Evolutionary conservation across 257 asterid species (phyloP), one percentile per base, ranked within the genome.

Genomic region (Fraxinus americana): DNA sequence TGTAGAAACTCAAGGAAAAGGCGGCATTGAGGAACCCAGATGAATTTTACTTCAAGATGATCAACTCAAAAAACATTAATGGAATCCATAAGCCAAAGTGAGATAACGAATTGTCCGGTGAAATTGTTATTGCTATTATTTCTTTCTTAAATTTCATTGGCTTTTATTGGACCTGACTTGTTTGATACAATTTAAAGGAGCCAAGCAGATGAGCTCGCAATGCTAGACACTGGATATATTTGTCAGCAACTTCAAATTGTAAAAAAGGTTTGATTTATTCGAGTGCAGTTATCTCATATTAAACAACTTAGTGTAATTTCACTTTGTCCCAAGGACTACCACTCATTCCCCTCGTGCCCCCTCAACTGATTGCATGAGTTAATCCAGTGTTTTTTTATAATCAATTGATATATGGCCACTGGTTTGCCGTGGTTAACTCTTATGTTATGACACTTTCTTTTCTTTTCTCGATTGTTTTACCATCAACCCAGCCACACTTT

Each of bases 1-100:
- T 65, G 74, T 91, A 92, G 98, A 94, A 89, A 90, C 97, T 92
- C 73, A 94, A 86, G 86, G 98, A 90, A 79, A 92, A 90, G 68
- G 97, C 98, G 0, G 93, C 96, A 10, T 86, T 83, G 72, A 90
- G 91, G 86, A 94, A 94, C 79, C 98, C 97, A 0, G 98, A 94
- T 87, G 97, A 94, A 80, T 92, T 94, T 83, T 85, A 92, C 81
- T 94, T 94, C 82, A 84, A 82, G 88, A 94, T 94, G 98, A 71
- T 86, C 61, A 91, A 85, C 5, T 45, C 97, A 35, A 90, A 66
- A 83, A 90, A 92, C 14, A 78, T 82, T 32, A 77, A 75, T 41
- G 97, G 98, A 82, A 93, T 94, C 77, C 98, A 94, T 83, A 89
- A 77, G 82, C 70, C 36, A n/a, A 89, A 82, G 98, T 94, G 91